Percentiles rank a stretch among this genome's conserved stretches.
Evolutionary conservation across 2,329 filamentous ascomycete species (phyloP).

Genomic region (Aspergillus sp.): DNA sequence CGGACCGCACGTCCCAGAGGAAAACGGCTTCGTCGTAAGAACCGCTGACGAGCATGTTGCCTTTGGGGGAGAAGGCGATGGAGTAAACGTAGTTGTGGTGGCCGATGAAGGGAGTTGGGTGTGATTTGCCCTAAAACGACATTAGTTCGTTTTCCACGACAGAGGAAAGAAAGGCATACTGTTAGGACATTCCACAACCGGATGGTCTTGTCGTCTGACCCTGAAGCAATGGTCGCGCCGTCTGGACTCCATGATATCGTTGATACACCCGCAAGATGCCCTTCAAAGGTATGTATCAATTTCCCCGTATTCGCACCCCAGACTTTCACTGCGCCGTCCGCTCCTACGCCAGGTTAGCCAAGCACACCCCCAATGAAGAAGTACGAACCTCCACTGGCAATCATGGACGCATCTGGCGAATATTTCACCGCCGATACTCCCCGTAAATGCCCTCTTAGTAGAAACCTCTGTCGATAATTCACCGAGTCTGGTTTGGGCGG

Average conservation of each 20-base stretch:
- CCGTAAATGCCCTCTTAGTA: constrained; percentile 73
- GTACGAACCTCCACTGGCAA: constrained; percentile 73
- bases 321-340: constrained; percentile 86
- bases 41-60: constrained; percentile 92
- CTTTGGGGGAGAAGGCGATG: constrained; percentile 93
- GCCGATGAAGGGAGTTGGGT: constrained; percentile 67
- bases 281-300: constrained; percentile 84
- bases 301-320: constrained; percentile 79
- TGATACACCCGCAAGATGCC: constrained; percentile 88
- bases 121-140: constrained; percentile 50
- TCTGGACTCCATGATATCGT: constrained; percentile 94
- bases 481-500: constrained; percentile 57
- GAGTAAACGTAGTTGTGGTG: constrained; percentile 97
- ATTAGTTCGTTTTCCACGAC: neutral
- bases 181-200: constrained; percentile 77
- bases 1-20: constrained; percentile 90
- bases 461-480: constrained; percentile 68
- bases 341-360: constrained; percentile 49
- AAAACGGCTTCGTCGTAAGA: constrained; percentile 98
- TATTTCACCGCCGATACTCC: constrained; percentile 84
- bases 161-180: constrained; percentile 27
- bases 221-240: constrained; percentile 80
- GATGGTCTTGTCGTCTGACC: constrained; percentile 94
- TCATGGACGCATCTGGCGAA: constrained; percentile 84
- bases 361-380: neutral